These are phyloP conservation scores for Tubosaeta brunneosetosa DNA, from an alignment of 768 basidiomycete species.

Conservation along the genomic window DNA sequence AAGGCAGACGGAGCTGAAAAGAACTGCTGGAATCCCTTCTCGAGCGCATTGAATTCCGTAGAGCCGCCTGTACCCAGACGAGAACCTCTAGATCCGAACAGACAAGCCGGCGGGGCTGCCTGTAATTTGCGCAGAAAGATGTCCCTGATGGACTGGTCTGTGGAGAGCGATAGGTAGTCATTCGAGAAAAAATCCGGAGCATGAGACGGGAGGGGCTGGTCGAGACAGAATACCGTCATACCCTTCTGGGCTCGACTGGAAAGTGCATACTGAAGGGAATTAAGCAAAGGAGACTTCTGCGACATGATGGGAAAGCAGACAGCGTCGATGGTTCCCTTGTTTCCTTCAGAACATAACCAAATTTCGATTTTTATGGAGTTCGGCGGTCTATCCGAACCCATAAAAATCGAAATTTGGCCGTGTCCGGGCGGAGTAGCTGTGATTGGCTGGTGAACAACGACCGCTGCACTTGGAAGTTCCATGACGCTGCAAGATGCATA, in stretches of 20 bases:
- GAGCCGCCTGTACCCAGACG: conserved; percentile 43
- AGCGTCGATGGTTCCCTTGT: background rate
- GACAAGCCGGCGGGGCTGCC: conserved; percentile 6
- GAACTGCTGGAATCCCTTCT: conserved; percentile 8
- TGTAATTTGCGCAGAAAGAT: conserved; percentile 30
- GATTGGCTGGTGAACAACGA: background rate
- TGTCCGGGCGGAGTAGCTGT: background rate
- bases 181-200: conserved; percentile 42
- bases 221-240: conserved; percentile 9
- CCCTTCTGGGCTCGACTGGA: conserved; percentile 3
- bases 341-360: background rate
- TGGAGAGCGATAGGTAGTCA: conserved; percentile 47
- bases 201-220: conserved; percentile 16
- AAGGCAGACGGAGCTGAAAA: conserved; percentile 38
- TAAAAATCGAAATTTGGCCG: background rate
- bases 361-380: background rate
- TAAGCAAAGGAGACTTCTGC: conserved; percentile 5
- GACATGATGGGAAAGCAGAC: conserved; percentile 1
- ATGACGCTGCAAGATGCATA: background rate
- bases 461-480: too few relatives aligned
- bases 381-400: too few relatives aligned
- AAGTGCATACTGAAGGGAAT: conserved; percentile 15
- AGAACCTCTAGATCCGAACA: conserved; percentile 49
- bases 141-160: conserved; percentile 29
- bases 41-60: conserved; percentile 10